Evolutionary conservation across 2,329 filamentous ascomycete genomes (phyloP), one percentile per base, ranked within the genome.

Genomic region (Orbilia ellipsospora): DNA sequence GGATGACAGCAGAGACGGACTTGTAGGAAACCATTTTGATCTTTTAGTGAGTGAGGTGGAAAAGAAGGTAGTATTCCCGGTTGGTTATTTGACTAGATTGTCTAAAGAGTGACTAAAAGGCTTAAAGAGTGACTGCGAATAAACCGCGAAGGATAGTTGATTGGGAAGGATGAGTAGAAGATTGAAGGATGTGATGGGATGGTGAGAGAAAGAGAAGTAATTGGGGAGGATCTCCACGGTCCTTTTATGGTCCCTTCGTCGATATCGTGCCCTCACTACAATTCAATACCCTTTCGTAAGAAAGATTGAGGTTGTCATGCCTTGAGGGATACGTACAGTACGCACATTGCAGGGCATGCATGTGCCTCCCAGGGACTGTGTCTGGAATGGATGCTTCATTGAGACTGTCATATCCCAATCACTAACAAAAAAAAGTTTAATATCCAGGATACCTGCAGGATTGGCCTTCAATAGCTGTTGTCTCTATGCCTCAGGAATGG

Each of bases 1-100:
- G 15, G 70, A 74, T 7, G 57, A 74, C 15, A 44, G 51, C 50
- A 10, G 70, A 59, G 55, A 57, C 51, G 54, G 72, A 75, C 23
- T 76, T 76, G 72, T 65, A 76, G 45, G 64, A 59, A 76, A 76
- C 72, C 72, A 76, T 76, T 76, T 70, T 76, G 59, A 55, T 44
- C 15, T 64, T 67, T 36, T 45, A 42, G 62, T 20, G 40, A 48
- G 45, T 7, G 31, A n/a, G 28, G 18, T 40, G 54, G 28, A 65
- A 60, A 20, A 36, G n/a, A 8, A 18, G 42, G 15, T 55, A 51
- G 31, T 60, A 42, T 40, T 55, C 54, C 56, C 20, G 44, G 57
- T 36, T 36, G 5, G 31, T 7, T 18, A 10, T 48, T 13, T 48
- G 45, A 69, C 28, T 48, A 36, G 44, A 12, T 52, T 31, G 36